Base-by-base conservation (phyloP, 345 rosid genomes). In the Dovyalis caffra region DNA sequence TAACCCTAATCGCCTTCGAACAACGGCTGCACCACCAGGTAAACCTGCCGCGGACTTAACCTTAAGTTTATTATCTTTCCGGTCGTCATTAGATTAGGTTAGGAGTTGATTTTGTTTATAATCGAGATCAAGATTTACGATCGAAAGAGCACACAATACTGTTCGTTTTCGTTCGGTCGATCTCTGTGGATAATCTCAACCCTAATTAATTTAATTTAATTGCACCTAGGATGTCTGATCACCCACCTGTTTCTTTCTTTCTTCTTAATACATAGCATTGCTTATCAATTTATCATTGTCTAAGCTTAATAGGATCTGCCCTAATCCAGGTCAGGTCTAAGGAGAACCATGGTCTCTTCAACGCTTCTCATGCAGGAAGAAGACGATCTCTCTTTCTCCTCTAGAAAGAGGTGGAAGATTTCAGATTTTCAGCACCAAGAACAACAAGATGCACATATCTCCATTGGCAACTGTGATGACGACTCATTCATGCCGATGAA, bases 311-410 rank as follows among this genome's bases (percentile, higher is more conserved):
- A n/a, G 10, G 63, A 43, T n/a, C 8, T 71, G 35, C 32, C 21
- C 26, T 64, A 47, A 66, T 47, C 69, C 23, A 29, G 78, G 63
- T 8, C 45, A 31, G 58, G 61, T 33, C n/a, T 10, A n/a, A 21
- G 60, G 72, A 77, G 60, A 32, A 69, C 74, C 79, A 87, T 92
- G 95, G 91, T 92, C 80, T 90, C 91, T 58, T 84, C 87, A 38
- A 49, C 80, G 43, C 67, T 75, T 4, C 38, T 68, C 71, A 65
- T 62, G 60, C 70, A 66, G 43, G 77, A 76, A 64, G 58, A 67
- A 38, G 63, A 60, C 32, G 69, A 64, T 56, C 8, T 56, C 58
- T 65, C 56, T 74, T 64, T 60, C 25, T 35, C 62, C 35, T 72
- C 80, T 37, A 53, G 84, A 65, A 88, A 81, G 82, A 87, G 83